Evolutionary conservation across 148 eudicot genomes (phyloP).

Genomic region (Polygonum aviculare): DNA sequence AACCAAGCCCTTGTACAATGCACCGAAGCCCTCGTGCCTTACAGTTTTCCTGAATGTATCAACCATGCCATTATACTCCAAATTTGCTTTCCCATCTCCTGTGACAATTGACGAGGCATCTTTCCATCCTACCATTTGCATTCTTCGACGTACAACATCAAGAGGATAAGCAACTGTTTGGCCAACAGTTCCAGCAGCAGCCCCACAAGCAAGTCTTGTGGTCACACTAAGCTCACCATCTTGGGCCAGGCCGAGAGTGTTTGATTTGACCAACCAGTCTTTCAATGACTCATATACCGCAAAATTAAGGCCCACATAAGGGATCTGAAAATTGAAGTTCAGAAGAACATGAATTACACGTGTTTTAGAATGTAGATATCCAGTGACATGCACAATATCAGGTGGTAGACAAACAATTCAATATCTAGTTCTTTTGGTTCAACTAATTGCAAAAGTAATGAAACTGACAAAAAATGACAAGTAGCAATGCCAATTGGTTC

Average conservation of each 20-base stretch:
- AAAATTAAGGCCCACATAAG: conserved; percentile 94
- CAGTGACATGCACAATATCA: background rate
- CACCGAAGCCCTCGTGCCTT: conserved; percentile 67
- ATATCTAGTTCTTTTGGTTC: background rate
- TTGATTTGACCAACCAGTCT: conserved; percentile 66
- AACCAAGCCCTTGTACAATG: conserved; percentile 90
- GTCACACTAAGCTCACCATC: conserved; percentile 66
- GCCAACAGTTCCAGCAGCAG: conserved; percentile 85
- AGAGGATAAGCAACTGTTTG: conserved; percentile 97
- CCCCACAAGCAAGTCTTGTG: conserved; percentile 91
- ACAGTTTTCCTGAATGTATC: conserved; percentile 88
- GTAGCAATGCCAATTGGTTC: background rate
- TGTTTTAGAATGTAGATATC: background rate
- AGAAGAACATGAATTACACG: background rate
- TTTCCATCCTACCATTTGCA: conserved; percentile 98
- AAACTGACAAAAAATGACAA: background rate
- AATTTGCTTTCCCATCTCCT: conserved; percentile 64
- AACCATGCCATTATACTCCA: conserved; percentile 80
- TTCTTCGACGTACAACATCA: conserved; percentile 84
- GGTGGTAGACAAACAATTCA: background rate
- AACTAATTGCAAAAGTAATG: background rate
- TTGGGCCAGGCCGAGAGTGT: conserved; percentile 54
- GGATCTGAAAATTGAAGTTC: conserved; percentile 36
- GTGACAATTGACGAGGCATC: conserved; percentile 64
- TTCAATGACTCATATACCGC: conserved; percentile 86